Base-by-base conservation (phyloP, 2,329 filamentous ascomycete genomes). In the Aspergillus nomiae region DNA sequence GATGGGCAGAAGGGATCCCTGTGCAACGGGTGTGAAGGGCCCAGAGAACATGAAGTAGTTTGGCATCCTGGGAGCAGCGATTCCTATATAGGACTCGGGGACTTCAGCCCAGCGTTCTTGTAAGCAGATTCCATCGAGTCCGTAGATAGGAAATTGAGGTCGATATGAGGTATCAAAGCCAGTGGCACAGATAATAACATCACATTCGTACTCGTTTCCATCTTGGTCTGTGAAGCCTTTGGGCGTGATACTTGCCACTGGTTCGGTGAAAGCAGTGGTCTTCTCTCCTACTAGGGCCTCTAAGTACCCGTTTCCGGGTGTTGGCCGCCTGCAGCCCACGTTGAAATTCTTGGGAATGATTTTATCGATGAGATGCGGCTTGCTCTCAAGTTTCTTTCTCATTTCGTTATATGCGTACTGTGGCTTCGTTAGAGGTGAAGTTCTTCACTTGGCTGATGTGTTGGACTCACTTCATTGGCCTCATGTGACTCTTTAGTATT, bases 201-300 rank as follows among this genome's bases (percentile, higher is more conserved):
- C 75, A 9, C 74, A 65, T 8, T 69, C 60, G 57, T 73, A 64
- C 50, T 76, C 73, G 21, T 68, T 69, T 4, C 75, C 76, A 41
- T 76, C 74, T 3, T 66, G 70, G 2, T 71, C 74, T n/a, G 73
- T 64, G 9, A 79, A 73, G 1, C 74, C 74, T 0, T 60, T 67
- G 24, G 67, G 64, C 10, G 75, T 71, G 30, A 77, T 66, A 8
- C 63, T 78, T 16, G 77, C 78, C 68, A 90, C 90, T 0, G 75
- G 79, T 0, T 81, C 82, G 19, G 79, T 80, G 68, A 89, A 85
- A 62, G 87, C 84, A 2, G 84, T 81, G 1, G 89, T 87, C 59
- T 90, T 89, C 8, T 84, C 82, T 61, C 85, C 80, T 0, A 82
- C 81, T 19, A 90, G 78, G 0, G 87, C 87, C 71, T 90, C 88